phyloP scores from a whole-genome alignment of 768 basidiomycete species.

The Coprinellus aureogranulatus region DNA sequence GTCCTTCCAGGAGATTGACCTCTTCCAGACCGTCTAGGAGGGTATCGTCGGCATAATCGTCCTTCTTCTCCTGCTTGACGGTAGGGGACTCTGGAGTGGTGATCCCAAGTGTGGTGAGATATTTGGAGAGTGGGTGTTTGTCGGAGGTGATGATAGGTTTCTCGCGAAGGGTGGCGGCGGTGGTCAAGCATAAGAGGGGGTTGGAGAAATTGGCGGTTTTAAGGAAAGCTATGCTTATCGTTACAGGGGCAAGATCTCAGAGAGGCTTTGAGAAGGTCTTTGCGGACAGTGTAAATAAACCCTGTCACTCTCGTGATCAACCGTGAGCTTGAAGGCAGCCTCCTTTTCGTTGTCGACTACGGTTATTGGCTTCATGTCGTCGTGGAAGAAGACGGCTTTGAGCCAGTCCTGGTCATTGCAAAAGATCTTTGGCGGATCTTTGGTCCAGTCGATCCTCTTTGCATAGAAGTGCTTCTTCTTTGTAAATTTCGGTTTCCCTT shows the following conservation, averaged over 20 bases:
- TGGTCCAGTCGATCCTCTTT: constrained; percentile 15
- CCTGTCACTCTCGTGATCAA: too few species aligned
- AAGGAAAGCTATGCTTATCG: constrained; percentile 82
- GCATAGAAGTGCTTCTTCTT: constrained; percentile 24
- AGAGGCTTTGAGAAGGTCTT: too few species aligned
- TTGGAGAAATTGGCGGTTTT: constrained; percentile 51
- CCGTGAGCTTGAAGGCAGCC: constrained; percentile 18
- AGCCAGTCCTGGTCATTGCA: constrained; percentile 27
- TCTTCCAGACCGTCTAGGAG: constrained; percentile 51
- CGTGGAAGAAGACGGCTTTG: constrained; percentile 17
- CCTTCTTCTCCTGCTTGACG: constrained; percentile 23
- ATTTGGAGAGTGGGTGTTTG: constrained; percentile 43
- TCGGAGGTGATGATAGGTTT: constrained; percentile 52
- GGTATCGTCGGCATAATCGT: constrained; percentile 50
- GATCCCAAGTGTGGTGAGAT: constrained; percentile 34
- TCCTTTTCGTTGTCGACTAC: constrained; percentile 15
- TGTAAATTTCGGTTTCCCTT: background rate
- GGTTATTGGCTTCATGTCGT: constrained; percentile 3
- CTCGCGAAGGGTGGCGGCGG: constrained; percentile 85
- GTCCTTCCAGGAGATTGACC: constrained; percentile 55
- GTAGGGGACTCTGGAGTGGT: constrained; percentile 36
- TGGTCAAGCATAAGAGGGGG: constrained; percentile 80
- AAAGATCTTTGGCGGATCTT: constrained; percentile 19
- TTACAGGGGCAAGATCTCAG: too few species aligned
- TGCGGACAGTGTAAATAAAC: too few species aligned